Evolutionary conservation across 805 yeast genomes (phyloP).

Genomic region (Cyberlindnera xylosilytica): DNA sequence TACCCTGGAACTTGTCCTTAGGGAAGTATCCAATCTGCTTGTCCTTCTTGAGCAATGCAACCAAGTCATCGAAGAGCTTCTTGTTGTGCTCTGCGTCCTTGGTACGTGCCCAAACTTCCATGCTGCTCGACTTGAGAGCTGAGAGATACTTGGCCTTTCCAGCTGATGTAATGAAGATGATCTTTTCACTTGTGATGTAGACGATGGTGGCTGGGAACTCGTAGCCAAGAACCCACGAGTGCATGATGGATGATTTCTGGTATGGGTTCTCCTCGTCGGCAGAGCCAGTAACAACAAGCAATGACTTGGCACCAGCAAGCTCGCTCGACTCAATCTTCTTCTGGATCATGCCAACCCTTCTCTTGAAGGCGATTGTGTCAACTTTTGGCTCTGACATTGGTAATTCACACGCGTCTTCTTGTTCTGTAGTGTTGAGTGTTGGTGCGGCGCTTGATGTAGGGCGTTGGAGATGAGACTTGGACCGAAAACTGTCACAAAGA

Average conservation of each 20-base stretch:
- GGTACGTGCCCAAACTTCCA: slow-evolving; percentile 66
- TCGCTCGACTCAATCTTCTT: slow-evolving; percentile 24
- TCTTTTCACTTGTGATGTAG: slow-evolving; percentile 55
- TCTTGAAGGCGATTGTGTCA: slow-evolving; percentile 50
- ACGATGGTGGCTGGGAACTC: slow-evolving; percentile 93
- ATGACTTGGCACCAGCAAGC: slow-evolving; percentile 44
- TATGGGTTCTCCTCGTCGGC: slow-evolving; percentile 86
- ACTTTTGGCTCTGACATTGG: slow-evolving; percentile 58
- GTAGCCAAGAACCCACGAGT: slow-evolving; percentile 89
- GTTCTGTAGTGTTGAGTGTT: neutral
- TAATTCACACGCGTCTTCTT: neutral
- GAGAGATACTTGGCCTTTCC: slow-evolving; percentile 81
- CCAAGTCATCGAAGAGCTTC: slow-evolving; percentile 56
- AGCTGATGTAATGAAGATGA: slow-evolving; percentile 70
- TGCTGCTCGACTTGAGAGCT: slow-evolving; percentile 47
- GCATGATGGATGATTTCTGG: slow-evolving; percentile 81
- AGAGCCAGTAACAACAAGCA: slow-evolving; percentile 77
- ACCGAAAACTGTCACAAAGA: too few species aligned
- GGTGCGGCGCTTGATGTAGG: too few species aligned
- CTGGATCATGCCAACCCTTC: slow-evolving; percentile 45
- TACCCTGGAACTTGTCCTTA: slow-evolving; percentile 80
- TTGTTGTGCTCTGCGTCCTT: slow-evolving; percentile 79
- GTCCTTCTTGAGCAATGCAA: slow-evolving; percentile 39
- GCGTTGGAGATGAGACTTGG: too few species aligned
- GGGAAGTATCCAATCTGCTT: slow-evolving; percentile 61